These are phyloP conservation scores for Sanghuangporus sanghuang DNA, from an alignment of 1,284 basidiomycete genomes.

Conservation along the genomic window DNA sequence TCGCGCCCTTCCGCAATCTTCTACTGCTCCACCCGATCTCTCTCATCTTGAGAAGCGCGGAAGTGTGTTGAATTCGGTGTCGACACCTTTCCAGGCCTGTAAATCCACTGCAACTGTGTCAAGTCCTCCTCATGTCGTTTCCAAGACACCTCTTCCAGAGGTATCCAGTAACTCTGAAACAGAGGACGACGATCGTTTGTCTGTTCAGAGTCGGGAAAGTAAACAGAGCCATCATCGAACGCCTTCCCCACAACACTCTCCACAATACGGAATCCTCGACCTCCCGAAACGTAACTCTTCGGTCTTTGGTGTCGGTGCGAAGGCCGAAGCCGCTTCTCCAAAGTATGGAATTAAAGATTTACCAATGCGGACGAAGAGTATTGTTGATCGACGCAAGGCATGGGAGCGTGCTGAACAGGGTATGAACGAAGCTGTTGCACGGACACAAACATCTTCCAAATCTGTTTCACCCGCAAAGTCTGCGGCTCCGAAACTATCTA, in stretches of 20 bases:
- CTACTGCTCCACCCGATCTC: not conserved
- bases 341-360: slow-evolving; percentile 17
- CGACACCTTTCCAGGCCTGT: not conserved
- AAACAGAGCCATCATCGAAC: not conserved
- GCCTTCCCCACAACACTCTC: slow-evolving; percentile 24
- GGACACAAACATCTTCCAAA: not conserved
- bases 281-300: slow-evolving; percentile 14
- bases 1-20: slow-evolving; percentile 7
- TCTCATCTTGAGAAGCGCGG: not conserved
- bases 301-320: not conserved
- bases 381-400: slow-evolving; percentile 10
- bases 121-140: not conserved
- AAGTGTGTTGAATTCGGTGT: not conserved
- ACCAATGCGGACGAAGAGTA: slow-evolving; percentile 11
- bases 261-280: slow-evolving; percentile 26
- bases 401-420: slow-evolving; percentile 13
- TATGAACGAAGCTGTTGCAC: slow-evolving; percentile 3
- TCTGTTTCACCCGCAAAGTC: not conserved
- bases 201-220: not conserved
- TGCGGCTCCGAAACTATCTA: not conserved
- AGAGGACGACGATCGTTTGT: not conserved
- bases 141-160: not conserved
- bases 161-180: too few species aligned
- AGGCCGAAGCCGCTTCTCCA: slow-evolving; percentile 10
- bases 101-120: not conserved